phyloP scores from a whole-genome alignment of 768 basidiomycete genomes.

The Amanita pseudoporphyria region DNA sequence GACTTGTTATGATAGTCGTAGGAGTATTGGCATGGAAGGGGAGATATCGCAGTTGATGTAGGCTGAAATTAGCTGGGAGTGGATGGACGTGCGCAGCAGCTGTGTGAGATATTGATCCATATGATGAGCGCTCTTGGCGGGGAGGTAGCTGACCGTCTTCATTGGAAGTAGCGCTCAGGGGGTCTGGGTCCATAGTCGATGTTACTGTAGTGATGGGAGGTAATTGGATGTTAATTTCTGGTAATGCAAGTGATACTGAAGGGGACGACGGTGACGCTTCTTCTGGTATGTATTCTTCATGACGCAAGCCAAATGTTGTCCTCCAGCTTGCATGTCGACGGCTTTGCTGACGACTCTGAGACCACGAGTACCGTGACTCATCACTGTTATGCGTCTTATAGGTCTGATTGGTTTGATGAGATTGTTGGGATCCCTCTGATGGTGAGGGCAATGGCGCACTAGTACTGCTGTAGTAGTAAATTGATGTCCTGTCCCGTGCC shows the following conservation, averaged over 20 bases:
- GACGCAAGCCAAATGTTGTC: not conserved
- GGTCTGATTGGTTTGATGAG: not conserved
- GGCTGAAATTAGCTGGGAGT: conserved; percentile 31
- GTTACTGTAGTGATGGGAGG: not conserved
- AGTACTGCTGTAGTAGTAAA: not conserved
- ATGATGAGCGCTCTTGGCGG: conserved; percentile 3
- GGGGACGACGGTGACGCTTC: not conserved
- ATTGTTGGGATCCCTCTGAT: not conserved
- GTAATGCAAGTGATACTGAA: not conserved
- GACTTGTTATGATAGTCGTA: not conserved
- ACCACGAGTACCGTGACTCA: not conserved
- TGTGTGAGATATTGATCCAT: conserved; percentile 16
- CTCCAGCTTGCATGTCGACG: conserved; percentile 4
- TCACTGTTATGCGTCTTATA: not conserved
- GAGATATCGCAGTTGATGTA: conserved; percentile 2
- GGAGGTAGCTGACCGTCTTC: not conserved
- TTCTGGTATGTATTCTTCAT: not conserved
- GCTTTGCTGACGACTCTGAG: not conserved
- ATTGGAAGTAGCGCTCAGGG: no score
- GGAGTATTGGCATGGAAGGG: not conserved
- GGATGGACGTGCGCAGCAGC: conserved; percentile 41
- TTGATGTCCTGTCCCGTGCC: not conserved
- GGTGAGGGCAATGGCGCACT: not conserved
- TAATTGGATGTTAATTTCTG: not conserved
- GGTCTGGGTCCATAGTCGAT: not conserved